Evolutionary conservation across 352 stramenopile species (phyloP).

Genomic region (Phytophthora idaei): DNA sequence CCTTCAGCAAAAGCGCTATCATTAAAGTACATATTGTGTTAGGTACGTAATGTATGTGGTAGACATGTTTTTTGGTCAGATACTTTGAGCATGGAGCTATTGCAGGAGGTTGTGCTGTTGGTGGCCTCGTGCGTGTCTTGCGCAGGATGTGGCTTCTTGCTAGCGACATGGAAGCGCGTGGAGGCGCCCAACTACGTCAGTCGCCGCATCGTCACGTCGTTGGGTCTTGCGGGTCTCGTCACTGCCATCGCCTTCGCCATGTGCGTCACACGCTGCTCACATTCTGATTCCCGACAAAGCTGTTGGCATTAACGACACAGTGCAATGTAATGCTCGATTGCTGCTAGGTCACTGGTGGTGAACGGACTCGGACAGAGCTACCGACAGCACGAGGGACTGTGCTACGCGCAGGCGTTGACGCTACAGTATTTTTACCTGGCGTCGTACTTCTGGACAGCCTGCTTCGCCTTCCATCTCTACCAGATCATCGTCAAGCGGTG

Average conservation of each 20-base stretch:
- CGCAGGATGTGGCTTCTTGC: constrained; percentile 70
- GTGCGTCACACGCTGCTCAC: constrained; percentile 34
- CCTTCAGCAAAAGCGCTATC: constrained; percentile 6
- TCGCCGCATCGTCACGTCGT: constrained; percentile 70
- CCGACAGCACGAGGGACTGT: constrained; percentile 49
- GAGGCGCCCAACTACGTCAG: constrained; percentile 71
- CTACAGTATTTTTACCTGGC: constrained; percentile 86
- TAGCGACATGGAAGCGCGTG: constrained; percentile 74
- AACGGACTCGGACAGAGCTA: constrained; percentile 56
- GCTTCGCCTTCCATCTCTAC: constrained; percentile 88
- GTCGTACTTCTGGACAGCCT: constrained; percentile 84
- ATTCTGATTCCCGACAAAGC: constrained; percentile 1
- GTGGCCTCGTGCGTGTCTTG: constrained; percentile 62
- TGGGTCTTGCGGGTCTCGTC: constrained; percentile 62
- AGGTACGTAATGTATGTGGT: constrained; percentile 3
- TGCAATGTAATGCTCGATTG: not conserved
- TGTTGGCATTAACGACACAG: constrained; percentile 1
- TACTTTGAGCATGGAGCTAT: constrained; percentile 33
- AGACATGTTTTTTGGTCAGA: constrained; percentile 3
- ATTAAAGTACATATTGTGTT: constrained; percentile 1
- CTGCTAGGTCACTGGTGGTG: constrained; percentile 60
- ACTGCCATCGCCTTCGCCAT: constrained; percentile 68
- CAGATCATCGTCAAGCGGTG: constrained; percentile 83
- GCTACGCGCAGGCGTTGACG: constrained; percentile 69
- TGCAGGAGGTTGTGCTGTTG: constrained; percentile 59